phyloP scores from a whole-genome alignment of 2,329 filamentous ascomycete genomes.

The Ophiostoma piceae region DNA sequence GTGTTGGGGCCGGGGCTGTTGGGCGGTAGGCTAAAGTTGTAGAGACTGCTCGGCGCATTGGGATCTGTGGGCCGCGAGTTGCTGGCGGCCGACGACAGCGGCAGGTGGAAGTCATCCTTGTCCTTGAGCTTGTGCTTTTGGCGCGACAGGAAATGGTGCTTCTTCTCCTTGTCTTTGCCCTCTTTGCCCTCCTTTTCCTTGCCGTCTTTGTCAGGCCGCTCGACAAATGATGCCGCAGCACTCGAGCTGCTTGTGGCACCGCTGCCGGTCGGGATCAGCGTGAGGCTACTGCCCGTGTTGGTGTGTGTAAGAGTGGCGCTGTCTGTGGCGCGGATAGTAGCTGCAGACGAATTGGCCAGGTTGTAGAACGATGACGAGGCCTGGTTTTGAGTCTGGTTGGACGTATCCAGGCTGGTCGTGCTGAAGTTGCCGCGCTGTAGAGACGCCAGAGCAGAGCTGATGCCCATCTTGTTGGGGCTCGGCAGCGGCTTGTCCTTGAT shows the following conservation, averaged over 20 bases:
- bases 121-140: constrained; percentile 65
- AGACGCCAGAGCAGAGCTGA: constrained; percentile 60
- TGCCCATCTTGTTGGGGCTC: constrained; percentile 66
- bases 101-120: constrained; percentile 67
- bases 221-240: constrained; percentile 10
- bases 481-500: constrained; percentile 61
- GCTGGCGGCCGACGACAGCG: constrained; percentile 68
- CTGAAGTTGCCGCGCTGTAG: constrained; percentile 63
- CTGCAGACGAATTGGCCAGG: constrained; percentile 68
- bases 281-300: constrained; percentile 10
- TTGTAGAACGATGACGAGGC: constrained; percentile 56
- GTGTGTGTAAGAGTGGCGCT: constrained; percentile 35
- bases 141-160: constrained; percentile 72
- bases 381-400: neutral
- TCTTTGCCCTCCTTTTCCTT: constrained; percentile 62
- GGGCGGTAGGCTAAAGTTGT: constrained; percentile 70
- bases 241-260: neutral
- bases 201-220: constrained; percentile 40
- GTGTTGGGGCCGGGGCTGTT: constrained; percentile 65
- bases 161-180: constrained; percentile 56
- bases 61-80: constrained; percentile 73
- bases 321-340: constrained; percentile 65
- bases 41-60: constrained; percentile 67
- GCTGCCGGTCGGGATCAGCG: neutral
- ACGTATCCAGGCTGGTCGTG: constrained; percentile 65